phyloP scores from a whole-genome alignment of 1,284 basidiomycete genomes.

The Malassezia brasiliensis region DNA sequence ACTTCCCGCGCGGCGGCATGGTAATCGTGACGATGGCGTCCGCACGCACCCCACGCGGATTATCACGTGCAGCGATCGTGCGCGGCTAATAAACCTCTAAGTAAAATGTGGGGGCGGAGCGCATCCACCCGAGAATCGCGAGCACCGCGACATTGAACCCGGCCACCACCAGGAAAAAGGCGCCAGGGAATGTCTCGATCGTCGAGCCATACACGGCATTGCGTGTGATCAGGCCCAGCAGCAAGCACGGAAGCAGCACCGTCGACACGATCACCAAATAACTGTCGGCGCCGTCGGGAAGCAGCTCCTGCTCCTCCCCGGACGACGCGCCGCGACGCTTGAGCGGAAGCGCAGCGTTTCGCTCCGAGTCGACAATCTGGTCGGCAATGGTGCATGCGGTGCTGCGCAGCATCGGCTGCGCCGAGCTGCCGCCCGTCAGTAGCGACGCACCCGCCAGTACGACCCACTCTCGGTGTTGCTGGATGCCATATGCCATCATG shows the following conservation, averaged over 20 bases:
- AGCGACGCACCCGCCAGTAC: conserved; percentile 7
- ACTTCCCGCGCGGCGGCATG: conserved; percentile 1
- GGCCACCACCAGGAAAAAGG: conserved; percentile 12
- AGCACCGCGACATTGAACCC: neutral
- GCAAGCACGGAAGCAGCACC: conserved; percentile 9
- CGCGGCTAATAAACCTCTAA: neutral
- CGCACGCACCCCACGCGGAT: too few relatives aligned
- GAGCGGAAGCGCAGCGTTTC: neutral
- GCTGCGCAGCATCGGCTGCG: conserved; percentile 14
- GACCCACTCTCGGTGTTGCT: neutral
- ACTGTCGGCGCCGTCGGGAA: conserved; percentile 10
- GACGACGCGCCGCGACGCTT: neutral
- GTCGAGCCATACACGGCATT: conserved; percentile 13
- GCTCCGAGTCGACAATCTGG: conserved; percentile 4
- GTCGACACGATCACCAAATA: conserved; percentile 17
- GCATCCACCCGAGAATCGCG: conserved; percentile 1
- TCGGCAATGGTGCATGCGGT: conserved; percentile 13
- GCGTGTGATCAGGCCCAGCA: conserved; percentile 7
- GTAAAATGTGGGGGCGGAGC: conserved; percentile 3
- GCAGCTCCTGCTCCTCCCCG: neutral
- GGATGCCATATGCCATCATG: conserved; percentile 2
- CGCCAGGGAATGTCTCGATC: conserved; percentile 7
- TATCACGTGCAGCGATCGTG: conserved; percentile 3
- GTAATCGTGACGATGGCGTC: neutral
- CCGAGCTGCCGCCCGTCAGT: conserved; percentile 3